Evolutionary conservation across 2,329 filamentous ascomycete species (phyloP).

Genomic region (Alternaria angustiovoidea): DNA sequence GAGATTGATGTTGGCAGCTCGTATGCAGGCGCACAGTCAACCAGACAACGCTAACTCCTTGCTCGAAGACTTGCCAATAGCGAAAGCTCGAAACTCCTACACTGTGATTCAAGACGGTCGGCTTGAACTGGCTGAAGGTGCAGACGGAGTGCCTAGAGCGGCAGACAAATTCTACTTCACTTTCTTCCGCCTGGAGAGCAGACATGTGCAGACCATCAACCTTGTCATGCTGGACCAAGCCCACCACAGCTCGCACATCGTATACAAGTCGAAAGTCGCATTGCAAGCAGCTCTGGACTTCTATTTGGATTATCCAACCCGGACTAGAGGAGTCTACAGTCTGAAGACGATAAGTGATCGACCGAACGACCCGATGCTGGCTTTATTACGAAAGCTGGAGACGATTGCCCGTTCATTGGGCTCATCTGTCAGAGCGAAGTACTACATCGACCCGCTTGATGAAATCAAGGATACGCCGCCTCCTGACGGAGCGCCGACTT

Average conservation of each 20-base stretch:
- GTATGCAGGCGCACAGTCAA: background rate
- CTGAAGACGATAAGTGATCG: background rate
- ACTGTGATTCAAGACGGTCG: background rate
- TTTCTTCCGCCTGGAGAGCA: background rate
- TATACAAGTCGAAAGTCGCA: background rate
- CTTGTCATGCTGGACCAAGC: background rate
- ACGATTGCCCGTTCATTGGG: background rate
- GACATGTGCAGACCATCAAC: background rate
- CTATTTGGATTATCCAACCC: background rate
- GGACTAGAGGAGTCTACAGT: background rate
- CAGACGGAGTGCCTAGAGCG: background rate
- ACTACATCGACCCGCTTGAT: background rate
- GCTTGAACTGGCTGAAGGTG: background rate
- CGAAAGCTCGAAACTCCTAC: conserved; percentile 19
- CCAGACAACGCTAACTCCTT: conserved; percentile 9
- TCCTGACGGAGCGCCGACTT: no score
- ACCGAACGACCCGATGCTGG: background rate
- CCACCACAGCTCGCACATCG: background rate
- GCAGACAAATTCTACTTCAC: background rate
- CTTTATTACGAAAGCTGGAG: background rate
- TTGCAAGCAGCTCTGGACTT: background rate
- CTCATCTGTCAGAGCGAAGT: background rate
- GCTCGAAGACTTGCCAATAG: conserved; percentile 19
- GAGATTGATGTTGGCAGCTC: background rate
- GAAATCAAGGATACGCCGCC: background rate